Conservation (phyloP, 805 yeast genomes). For the Metschnikowia koreensis region DNA sequence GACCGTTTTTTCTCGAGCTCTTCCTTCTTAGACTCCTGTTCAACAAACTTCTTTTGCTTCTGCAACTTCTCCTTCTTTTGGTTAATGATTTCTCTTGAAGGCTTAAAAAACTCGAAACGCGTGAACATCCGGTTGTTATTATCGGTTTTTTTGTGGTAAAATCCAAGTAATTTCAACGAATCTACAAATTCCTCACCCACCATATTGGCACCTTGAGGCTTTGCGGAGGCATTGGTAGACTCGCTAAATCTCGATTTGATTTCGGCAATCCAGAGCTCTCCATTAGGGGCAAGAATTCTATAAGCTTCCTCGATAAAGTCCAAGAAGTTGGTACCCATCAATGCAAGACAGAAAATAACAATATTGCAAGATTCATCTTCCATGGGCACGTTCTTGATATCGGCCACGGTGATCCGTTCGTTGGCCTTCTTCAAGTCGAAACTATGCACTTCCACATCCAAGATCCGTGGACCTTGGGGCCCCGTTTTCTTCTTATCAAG, state of each 20-base stretch:
- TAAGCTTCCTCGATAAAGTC: constrained; percentile 91
- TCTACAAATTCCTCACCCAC: constrained; percentile 77
- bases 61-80: constrained; percentile 62
- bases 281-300: constrained; percentile 82
- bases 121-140: constrained; percentile 90
- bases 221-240: constrained; percentile 25
- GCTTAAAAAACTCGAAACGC: constrained; percentile 90
- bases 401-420: constrained; percentile 92
- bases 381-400: constrained; percentile 86
- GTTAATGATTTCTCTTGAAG: constrained; percentile 63
- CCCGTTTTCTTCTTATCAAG: constrained; percentile 33
- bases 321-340: constrained; percentile 96
- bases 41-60: constrained; percentile 66
- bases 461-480: constrained; percentile 28
- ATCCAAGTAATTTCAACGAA: constrained; percentile 73
- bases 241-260: constrained; percentile 89
- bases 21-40: constrained; percentile 63
- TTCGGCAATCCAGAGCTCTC: constrained; percentile 97
- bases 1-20: constrained; percentile 54
- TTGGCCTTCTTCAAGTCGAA: constrained; percentile 91
- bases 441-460: constrained; percentile 70
- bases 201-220: constrained; percentile 34
- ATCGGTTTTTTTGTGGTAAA: constrained; percentile 86
- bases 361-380: constrained; percentile 74
- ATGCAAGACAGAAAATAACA: constrained; percentile 89